Evolutionary conservation across 176 grass and related monocot species (phyloP).

Genomic region (Typha latifolia): DNA sequence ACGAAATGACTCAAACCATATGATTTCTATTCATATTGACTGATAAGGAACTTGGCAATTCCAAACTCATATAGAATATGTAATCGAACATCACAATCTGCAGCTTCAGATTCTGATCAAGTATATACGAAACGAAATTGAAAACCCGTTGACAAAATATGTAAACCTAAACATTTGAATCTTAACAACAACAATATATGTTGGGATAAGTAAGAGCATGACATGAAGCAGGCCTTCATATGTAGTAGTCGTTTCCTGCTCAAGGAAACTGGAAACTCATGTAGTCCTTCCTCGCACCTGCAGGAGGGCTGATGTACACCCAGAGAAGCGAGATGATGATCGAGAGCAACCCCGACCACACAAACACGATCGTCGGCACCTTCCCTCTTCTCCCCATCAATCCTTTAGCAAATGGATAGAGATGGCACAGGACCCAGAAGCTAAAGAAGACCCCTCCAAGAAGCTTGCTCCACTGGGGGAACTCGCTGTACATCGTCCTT

Average conservation of each 20-base stretch:
- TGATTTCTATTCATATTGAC: no score
- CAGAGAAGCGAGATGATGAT: slow-evolving; percentile 82
- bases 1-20: no score
- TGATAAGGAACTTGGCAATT: no score
- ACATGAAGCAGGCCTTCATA: slow-evolving; percentile 3
- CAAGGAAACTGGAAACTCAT: slow-evolving; percentile 75
- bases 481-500: slow-evolving; percentile 80
- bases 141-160: not conserved
- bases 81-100: no score
- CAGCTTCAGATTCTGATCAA: no score
- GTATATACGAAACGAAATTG: not conserved
- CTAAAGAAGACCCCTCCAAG: slow-evolving; percentile 90
- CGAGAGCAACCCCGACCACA: slow-evolving; percentile 76
- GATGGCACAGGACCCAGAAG: slow-evolving; percentile 93
- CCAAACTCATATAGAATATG: no score
- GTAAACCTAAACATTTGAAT: not conserved
- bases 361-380: slow-evolving; percentile 82
- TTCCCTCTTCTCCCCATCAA: slow-evolving; percentile 83
- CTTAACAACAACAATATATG: slow-evolving; percentile 1
- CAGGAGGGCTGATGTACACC: slow-evolving; percentile 84
- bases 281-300: slow-evolving; percentile 30
- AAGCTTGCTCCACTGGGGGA: slow-evolving; percentile 90
- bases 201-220: not conserved
- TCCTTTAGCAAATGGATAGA: slow-evolving; percentile 94
- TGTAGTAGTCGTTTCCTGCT: not conserved